These are phyloP conservation scores for Apiospora aurea DNA, from an alignment of 2,329 filamentous ascomycete species.

Conservation along the genomic window DNA sequence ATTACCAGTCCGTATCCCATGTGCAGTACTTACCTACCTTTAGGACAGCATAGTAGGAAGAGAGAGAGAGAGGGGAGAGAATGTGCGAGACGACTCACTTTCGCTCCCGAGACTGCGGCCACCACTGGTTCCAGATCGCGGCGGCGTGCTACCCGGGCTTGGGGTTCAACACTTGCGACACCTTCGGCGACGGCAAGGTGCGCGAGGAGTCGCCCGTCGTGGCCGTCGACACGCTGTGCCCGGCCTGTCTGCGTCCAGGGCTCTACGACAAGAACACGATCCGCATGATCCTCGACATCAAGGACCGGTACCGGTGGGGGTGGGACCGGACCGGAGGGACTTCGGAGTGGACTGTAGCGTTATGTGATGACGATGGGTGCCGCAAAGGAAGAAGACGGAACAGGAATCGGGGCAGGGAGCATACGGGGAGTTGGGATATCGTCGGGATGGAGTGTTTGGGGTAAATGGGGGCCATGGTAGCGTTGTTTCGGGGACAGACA, in stretches of 20 bases:
- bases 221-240: conserved; percentile 42
- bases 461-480: no score
- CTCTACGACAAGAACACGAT: conserved; percentile 56
- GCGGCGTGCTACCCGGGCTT: conserved; percentile 55
- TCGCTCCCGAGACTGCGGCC: conserved; percentile 56
- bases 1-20: not conserved
- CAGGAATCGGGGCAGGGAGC: not conserved
- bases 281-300: conserved; percentile 54
- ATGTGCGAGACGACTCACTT: conserved; percentile 61
- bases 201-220: conserved; percentile 45
- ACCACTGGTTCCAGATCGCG: conserved; percentile 59
- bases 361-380: conserved; percentile 42
- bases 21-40: not conserved
- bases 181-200: conserved; percentile 48
- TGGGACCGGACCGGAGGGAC: conserved; percentile 50
- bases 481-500: not conserved
- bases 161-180: conserved; percentile 58
- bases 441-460: not conserved
- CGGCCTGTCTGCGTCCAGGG: conserved; percentile 44
- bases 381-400: not conserved
- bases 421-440: not conserved
- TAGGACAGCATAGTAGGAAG: not conserved
- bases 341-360: conserved; percentile 48
- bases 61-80: conserved; percentile 33
- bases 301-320: conserved; percentile 54